phyloP scores from a whole-genome alignment of 768 basidiomycete genomes.

The Tricholoma terreum region DNA sequence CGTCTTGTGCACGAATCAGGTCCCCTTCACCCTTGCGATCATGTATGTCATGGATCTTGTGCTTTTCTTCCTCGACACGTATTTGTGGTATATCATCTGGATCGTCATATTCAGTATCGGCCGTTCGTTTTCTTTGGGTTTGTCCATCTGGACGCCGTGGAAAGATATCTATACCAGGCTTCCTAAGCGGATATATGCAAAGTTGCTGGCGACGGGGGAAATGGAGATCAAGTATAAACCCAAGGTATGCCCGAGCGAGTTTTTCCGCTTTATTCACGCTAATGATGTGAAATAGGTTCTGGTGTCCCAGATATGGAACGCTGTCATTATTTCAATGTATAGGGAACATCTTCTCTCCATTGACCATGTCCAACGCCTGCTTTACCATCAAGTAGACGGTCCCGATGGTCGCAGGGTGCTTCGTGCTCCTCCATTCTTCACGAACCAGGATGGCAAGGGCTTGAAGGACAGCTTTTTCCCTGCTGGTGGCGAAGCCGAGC shows the following conservation, averaged over 20 bases:
- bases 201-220: slow-evolving; percentile 90
- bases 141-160: slow-evolving; percentile 99
- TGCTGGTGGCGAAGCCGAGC: slow-evolving; percentile 88
- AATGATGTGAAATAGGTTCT: slow-evolving; percentile 52
- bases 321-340: slow-evolving; percentile 99
- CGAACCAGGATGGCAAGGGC: slow-evolving; percentile 74
- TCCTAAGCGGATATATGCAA: slow-evolving; percentile 98
- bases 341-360: slow-evolving; percentile 97
- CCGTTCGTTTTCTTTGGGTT: slow-evolving; percentile 86
- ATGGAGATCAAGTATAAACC: slow-evolving; percentile 99
- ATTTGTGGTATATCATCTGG: slow-evolving; percentile 99
- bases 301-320: slow-evolving; percentile 99
- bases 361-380: slow-evolving; percentile 94
- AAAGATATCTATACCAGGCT: slow-evolving; percentile 94
- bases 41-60: slow-evolving; percentile 99
- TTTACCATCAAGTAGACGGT: slow-evolving; percentile 95
- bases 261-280: background rate
- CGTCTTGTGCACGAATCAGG: slow-evolving; percentile 85
- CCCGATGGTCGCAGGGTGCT: slow-evolving; percentile 87
- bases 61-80: slow-evolving; percentile 99
- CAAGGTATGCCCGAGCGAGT: slow-evolving; percentile 51
- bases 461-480: slow-evolving; percentile 90
- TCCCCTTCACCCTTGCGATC: slow-evolving; percentile 91
- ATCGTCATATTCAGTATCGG: slow-evolving; percentile 91
- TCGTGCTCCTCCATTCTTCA: slow-evolving; percentile 97